Conservation (phyloP, 208 protist genomes). For the Tritrichomonas foetus region DNA sequence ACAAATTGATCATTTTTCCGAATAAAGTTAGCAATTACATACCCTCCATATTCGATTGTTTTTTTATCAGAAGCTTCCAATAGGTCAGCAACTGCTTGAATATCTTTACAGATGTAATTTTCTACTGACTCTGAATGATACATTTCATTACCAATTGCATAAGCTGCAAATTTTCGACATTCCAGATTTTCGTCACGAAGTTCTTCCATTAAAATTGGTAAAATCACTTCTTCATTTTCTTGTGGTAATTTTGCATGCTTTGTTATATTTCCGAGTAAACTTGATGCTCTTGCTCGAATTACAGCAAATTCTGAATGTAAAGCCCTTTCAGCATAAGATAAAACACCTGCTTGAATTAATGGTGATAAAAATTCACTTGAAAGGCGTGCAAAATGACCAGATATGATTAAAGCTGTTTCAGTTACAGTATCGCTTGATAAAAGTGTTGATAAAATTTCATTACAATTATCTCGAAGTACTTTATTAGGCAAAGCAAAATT, state of each 20-base stretch:
- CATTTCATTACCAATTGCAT: background rate
- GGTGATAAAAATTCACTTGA: background rate
- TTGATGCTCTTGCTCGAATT: background rate
- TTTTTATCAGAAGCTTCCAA: background rate
- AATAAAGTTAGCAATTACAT: background rate
- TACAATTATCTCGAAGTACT: background rate
- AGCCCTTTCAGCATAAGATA: background rate
- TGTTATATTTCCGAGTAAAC: background rate
- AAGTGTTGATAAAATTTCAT: background rate
- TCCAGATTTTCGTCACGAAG: background rate
- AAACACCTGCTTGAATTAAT: background rate
- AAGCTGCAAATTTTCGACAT: background rate
- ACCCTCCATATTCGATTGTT: background rate
- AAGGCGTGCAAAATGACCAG: background rate
- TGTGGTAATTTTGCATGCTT: background rate
- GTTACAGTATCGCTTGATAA: background rate
- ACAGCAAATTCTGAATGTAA: background rate
- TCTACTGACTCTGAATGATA: background rate
- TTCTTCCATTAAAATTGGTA: background rate
- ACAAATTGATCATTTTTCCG: background rate
- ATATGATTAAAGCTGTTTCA: background rate
- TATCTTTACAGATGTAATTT: background rate
- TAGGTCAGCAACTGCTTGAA: background rate
- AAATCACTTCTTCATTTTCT: background rate
- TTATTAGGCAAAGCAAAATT: background rate